Evolutionary conservation across 352 stramenopile species (phyloP).

Genomic region (Phytophthora aleatoria): DNA sequence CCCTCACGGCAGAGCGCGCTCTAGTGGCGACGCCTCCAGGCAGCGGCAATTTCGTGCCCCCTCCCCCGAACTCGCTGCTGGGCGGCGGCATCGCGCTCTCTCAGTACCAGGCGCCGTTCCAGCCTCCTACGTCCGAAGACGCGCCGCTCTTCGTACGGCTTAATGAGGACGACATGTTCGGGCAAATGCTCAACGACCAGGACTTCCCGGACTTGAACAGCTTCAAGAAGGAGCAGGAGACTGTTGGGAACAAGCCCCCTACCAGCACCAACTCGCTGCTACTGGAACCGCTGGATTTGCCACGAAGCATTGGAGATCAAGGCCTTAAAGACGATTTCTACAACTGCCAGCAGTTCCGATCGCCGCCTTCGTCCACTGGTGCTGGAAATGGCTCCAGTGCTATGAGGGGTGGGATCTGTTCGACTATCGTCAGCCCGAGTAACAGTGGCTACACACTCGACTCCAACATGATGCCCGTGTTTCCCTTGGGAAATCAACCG

Average conservation of each 20-base stretch:
- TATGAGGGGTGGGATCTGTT: slow-evolving; percentile 11
- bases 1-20: slow-evolving; percentile 14
- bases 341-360: slow-evolving; percentile 15
- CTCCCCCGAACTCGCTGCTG: slow-evolving; percentile 39
- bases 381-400: not conserved
- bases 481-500: slow-evolving; percentile 19
- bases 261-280: slow-evolving; percentile 30
- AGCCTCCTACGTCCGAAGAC: slow-evolving; percentile 24
- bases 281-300: slow-evolving; percentile 46
- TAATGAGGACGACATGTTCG: slow-evolving; percentile 55
- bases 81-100: slow-evolving; percentile 33
- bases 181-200: slow-evolving; percentile 50
- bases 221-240: slow-evolving; percentile 25
- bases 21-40: slow-evolving; percentile 7
- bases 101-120: slow-evolving; percentile 24
- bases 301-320: slow-evolving; percentile 16
- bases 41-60: slow-evolving; percentile 24
- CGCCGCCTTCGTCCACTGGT: slow-evolving; percentile 1
- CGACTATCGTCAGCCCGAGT: not conserved
- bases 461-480: slow-evolving; percentile 35
- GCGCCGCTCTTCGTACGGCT: slow-evolving; percentile 34
- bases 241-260: slow-evolving; percentile 7
- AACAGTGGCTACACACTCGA: slow-evolving; percentile 27
- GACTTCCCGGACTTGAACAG: slow-evolving; percentile 43
- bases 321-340: slow-evolving; percentile 34